Evolutionary conservation across 495 filamentous ascomycete genomes (phyloP).

Genomic region (Amphirosellinia nigrospora): DNA sequence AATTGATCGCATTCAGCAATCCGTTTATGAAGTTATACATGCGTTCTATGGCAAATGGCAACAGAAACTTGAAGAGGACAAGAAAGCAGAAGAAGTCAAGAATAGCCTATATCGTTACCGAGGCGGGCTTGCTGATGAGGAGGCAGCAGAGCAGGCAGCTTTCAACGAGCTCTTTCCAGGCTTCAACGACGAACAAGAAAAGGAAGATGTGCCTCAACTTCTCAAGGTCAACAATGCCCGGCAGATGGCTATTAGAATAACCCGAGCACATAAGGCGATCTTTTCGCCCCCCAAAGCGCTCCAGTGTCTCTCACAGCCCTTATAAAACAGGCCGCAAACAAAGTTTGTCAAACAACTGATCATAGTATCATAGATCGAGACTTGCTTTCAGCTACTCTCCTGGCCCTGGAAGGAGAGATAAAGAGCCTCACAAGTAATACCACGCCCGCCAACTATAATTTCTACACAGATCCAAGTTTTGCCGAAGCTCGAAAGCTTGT

Average conservation of each 20-base stretch:
- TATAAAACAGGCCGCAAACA: constrained; percentile 45
- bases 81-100: constrained; percentile 71
- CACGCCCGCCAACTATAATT: constrained; percentile 68
- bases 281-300: constrained; percentile 48
- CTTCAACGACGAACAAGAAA: constrained; percentile 60
- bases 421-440: constrained; percentile 55
- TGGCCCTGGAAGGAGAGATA: constrained; percentile 65
- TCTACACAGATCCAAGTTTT: constrained; percentile 83
- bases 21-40: constrained; percentile 63
- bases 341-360: constrained; percentile 43
- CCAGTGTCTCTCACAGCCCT: constrained; percentile 46
- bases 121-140: constrained; percentile 73
- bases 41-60: constrained; percentile 81
- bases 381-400: constrained; percentile 68
- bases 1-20: constrained; percentile 44
- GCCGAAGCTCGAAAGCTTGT: constrained; percentile 74
- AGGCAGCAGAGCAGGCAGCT: constrained; percentile 78
- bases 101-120: constrained; percentile 80
- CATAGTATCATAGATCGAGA: constrained; percentile 42
- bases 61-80: constrained; percentile 71
- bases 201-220: constrained; percentile 33
- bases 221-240: constrained; percentile 40
- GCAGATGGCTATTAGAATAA: constrained; percentile 52
- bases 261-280: constrained; percentile 54
- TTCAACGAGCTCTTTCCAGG: constrained; percentile 81